Conservation (phyloP, 257 asterid species). For the Solanum ahanhuiri region DNA sequence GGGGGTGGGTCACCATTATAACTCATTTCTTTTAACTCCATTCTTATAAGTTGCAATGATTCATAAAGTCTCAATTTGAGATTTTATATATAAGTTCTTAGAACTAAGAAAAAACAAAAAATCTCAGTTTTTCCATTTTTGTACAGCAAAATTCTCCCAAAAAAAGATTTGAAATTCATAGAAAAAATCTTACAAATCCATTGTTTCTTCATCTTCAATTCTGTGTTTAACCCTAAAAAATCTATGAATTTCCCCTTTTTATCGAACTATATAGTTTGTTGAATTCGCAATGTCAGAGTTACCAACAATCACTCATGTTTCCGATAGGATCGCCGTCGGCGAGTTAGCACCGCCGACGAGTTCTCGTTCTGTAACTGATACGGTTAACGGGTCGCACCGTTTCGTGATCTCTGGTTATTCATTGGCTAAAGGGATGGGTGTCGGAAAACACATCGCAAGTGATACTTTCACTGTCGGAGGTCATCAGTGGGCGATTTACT, state of each 20-base stretch:
- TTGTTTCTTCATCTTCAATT: neutral
- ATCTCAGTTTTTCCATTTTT: neutral
- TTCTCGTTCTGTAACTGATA: slow-evolving; percentile 65
- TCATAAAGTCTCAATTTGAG: neutral
- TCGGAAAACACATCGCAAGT: slow-evolving; percentile 81
- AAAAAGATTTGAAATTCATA: neutral
- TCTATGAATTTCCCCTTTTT: neutral
- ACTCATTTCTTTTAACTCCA: neutral
- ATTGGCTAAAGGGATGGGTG: slow-evolving; percentile 75
- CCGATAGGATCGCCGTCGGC: neutral
- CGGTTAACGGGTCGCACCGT: slow-evolving; percentile 70
- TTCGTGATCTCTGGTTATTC: slow-evolving; percentile 79
- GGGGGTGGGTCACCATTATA: neutral
- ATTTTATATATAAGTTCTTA: neutral
- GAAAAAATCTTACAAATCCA: neutral
- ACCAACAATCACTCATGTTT: neutral
- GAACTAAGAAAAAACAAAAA: neutral
- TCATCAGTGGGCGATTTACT: slow-evolving; percentile 85
- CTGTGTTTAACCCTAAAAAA: neutral
- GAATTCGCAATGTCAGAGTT: neutral
- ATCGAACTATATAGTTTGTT: neutral
- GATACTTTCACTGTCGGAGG: slow-evolving; percentile 79
- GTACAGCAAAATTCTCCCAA: neutral
- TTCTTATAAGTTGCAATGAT: neutral
- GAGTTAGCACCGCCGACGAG: slow-evolving; percentile 37